phyloP scores from a whole-genome alignment of 1,284 basidiomycete genomes.

The Sutorius eximius region DNA sequence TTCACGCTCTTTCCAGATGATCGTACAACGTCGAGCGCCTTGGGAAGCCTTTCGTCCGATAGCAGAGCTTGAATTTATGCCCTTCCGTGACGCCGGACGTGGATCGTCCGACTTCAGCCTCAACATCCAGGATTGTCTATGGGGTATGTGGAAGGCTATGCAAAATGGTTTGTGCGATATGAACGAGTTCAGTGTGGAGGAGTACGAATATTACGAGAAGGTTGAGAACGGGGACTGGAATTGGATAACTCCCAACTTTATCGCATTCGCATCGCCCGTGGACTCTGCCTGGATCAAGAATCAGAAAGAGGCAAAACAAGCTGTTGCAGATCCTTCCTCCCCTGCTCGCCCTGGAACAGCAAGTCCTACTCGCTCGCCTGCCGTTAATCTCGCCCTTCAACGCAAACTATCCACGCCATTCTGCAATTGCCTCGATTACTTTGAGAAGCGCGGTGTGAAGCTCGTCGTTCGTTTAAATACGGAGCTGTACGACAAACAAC shows the following conservation, averaged over 20 bases:
- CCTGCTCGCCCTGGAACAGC: constrained; percentile 29
- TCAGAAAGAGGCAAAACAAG: constrained; percentile 64
- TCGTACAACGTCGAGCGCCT: constrained; percentile 88
- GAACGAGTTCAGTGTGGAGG: constrained; percentile 86
- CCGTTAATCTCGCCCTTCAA: constrained; percentile 61
- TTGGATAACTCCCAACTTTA: constrained; percentile 89
- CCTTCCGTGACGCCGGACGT: constrained; percentile 95
- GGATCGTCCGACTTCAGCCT: constrained; percentile 92
- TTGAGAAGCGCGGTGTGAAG: constrained; percentile 83
- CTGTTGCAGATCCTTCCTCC: constrained; percentile 43
- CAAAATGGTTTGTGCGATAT: constrained; percentile 88
- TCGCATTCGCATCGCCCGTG: constrained; percentile 95
- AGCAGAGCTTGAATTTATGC: constrained; percentile 88
- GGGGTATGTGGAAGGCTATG: constrained; percentile 95
- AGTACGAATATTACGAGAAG: constrained; percentile 93
- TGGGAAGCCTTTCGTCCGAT: constrained; percentile 95
- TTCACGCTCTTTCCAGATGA: constrained; percentile 63
- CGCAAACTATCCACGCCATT: constrained; percentile 78
- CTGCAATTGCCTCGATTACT: constrained; percentile 89
- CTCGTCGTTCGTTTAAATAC: constrained; percentile 96
- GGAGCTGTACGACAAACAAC: constrained; percentile 84
- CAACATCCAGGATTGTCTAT: constrained; percentile 90
- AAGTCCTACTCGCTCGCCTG: constrained; percentile 26
- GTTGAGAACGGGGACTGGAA: constrained; percentile 99
- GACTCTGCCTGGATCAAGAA: constrained; percentile 75